Base-by-base conservation (phyloP, 23 red algal species). In the Chondrus crispus region DNA sequence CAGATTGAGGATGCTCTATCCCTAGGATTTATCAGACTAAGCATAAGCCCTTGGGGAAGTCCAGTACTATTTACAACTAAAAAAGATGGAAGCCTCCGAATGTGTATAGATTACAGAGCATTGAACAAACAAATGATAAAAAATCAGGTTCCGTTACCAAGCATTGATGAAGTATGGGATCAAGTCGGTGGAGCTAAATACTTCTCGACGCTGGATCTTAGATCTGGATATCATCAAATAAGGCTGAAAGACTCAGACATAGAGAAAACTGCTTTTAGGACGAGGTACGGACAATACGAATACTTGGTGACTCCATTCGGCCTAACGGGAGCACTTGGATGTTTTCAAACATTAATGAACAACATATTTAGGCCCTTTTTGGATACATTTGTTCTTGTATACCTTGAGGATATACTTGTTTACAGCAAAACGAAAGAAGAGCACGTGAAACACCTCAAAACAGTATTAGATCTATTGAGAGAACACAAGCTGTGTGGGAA, bases 91-190 rank as follows among this genome's bases (percentile, higher is more conserved):
- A 35, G 7, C 43, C 12, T 79, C 3, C 16, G 85, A 5, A 76
- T 74, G 68, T 89, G 43, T 30, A 40, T 89, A 35, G 70, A 89
- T 26, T 89, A 89, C 20, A 47, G 29, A 40, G 69, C 68, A 75
- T 41, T 89, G 2, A 89, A 62, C 28, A 86, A 86, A 70, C 50
- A 19, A 37, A 42, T 58, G 57, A 64, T 86, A 9, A 82, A 82
- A 24, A 82, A 52, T 44, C 13, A 52, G 55, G 7, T 52, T 16
- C 46, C 78, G 3, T 60, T 82, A 26, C 45, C 78, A 30, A 18
- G 51, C 24, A 82, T 82, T 60, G 78, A 58, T 82, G 51, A 82
- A 29, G 51, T 82, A 19, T 52, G 44, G 42, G 46, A 93, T 50
- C 35, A 42, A 68, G 39, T 87, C 20, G 36, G 57, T 5, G 58